Conservation (phyloP, 2,329 filamentous ascomycete species). For the Claviceps capensis region DNA sequence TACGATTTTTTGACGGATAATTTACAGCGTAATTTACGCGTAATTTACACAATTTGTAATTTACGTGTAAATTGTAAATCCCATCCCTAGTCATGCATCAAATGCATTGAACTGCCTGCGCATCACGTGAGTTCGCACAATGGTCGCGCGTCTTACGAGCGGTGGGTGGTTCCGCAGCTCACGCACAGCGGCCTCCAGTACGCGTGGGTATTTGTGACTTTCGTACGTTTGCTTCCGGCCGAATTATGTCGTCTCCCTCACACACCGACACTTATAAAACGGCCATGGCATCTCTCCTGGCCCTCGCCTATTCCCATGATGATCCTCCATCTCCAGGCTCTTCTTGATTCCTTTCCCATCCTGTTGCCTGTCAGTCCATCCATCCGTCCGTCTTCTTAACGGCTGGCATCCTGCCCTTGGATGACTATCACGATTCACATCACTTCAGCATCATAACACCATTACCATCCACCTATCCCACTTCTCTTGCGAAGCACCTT, state of each 20-base stretch:
- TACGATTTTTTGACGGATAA: no score
- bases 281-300: not conserved
- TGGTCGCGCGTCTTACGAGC: constrained; percentile 15
- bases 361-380: no score
- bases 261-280: not conserved
- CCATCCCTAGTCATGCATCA: no score
- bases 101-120: constrained; percentile 16
- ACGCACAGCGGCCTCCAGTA: constrained; percentile 1
- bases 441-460: not conserved
- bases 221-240: not conserved
- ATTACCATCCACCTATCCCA: not conserved
- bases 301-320: no score
- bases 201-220: constrained; percentile 11
- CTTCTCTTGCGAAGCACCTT: not conserved
- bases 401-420: not conserved
- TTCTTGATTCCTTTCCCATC: no score
- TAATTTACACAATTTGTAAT: no score
- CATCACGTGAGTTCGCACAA: constrained; percentile 24
- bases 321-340: no score
- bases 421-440: no score
- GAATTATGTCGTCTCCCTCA: not conserved
- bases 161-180: no score
- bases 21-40: no score
- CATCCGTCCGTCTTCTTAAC: no score
- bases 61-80: no score